Evolutionary conservation across 768 basidiomycete genomes (phyloP).

Genomic region (Termitomyces sp.): DNA sequence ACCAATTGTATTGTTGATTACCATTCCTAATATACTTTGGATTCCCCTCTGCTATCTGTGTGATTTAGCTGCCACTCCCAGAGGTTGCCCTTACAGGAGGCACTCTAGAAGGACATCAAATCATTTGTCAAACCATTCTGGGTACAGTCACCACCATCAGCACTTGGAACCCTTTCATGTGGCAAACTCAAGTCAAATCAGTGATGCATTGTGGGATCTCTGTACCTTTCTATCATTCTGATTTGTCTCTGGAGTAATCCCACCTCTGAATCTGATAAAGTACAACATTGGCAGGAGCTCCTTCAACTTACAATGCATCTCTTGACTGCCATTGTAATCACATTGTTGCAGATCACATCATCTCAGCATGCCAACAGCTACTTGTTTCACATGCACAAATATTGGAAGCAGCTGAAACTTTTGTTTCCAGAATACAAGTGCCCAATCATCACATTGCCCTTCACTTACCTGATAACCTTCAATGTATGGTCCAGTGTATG

Average conservation of each 20-base stretch:
- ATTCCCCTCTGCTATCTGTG: too few relatives aligned
- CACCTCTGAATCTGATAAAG: background rate
- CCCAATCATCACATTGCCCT: conserved; percentile 33
- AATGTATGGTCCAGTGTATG: conserved; percentile 22
- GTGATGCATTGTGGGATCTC: conserved; percentile 14
- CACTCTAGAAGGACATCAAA: background rate
- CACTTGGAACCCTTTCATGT: conserved; percentile 11
- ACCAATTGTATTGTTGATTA: too few relatives aligned
- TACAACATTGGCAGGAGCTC: conserved; percentile 19
- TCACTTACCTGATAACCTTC: conserved; percentile 27
- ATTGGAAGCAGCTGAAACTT: background rate
- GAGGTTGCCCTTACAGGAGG: too few relatives aligned
- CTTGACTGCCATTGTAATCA: conserved; percentile 26
- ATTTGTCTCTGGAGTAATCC: conserved; percentile 27
- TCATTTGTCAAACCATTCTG: conserved; percentile 20
- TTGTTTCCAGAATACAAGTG: conserved; percentile 21
- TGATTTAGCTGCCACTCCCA: too few relatives aligned
- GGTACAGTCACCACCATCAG: conserved; percentile 19
- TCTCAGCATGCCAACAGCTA: background rate
- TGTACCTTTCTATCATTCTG: conserved; percentile 30
- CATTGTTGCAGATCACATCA: background rate
- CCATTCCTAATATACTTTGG: too few relatives aligned
- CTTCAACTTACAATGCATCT: conserved; percentile 25
- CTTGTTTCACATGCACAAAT: background rate
- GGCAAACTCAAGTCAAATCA: conserved; percentile 26